Evolutionary conservation across 176 grass and related monocot genomes (phyloP).

Genomic region (Cocos nucifera): DNA sequence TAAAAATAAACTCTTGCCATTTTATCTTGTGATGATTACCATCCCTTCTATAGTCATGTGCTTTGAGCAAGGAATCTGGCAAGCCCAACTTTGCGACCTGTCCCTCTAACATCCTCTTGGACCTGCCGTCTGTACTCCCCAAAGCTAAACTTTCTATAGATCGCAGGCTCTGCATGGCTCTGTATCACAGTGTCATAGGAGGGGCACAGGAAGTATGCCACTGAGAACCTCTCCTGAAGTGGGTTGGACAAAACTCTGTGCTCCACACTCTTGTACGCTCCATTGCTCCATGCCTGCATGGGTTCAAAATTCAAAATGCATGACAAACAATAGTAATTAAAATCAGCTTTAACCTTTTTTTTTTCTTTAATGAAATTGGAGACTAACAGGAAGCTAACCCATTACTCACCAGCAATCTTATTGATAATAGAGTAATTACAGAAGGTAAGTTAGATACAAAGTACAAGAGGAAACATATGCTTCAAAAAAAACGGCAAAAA

Average conservation of each 20-base stretch:
- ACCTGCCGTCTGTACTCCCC: constrained; percentile 58
- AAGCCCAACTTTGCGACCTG: constrained; percentile 58
- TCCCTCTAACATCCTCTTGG: constrained; percentile 44
- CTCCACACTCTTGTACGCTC: constrained; percentile 48
- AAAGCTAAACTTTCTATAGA: constrained; percentile 61
- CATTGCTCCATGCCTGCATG: constrained; percentile 58
- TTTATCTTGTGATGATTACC: no score
- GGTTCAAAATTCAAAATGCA: background rate
- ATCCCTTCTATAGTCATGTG: no score
- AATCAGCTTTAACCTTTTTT: no score
- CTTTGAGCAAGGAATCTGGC: constrained; percentile 33
- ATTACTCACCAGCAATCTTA: no score
- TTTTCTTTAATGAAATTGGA: no score
- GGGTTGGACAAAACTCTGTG: constrained; percentile 54
- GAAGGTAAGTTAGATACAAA: no score
- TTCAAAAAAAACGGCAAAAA: no score
- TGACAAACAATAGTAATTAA: no score
- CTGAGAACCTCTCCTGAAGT: constrained; percentile 45
- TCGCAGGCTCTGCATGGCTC: background rate
- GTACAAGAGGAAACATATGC: no score
- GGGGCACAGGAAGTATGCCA: constrained; percentile 67
- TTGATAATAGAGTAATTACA: no score
- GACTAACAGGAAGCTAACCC: no score
- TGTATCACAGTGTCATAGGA: constrained; percentile 40
- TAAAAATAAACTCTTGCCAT: no score